Percentiles rank a stretch among this genome's conserved stretches.
These are phyloP conservation scores for Panaeolus papilionaceus DNA, from an alignment of 768 basidiomycete genomes.

Conservation along the genomic window DNA sequence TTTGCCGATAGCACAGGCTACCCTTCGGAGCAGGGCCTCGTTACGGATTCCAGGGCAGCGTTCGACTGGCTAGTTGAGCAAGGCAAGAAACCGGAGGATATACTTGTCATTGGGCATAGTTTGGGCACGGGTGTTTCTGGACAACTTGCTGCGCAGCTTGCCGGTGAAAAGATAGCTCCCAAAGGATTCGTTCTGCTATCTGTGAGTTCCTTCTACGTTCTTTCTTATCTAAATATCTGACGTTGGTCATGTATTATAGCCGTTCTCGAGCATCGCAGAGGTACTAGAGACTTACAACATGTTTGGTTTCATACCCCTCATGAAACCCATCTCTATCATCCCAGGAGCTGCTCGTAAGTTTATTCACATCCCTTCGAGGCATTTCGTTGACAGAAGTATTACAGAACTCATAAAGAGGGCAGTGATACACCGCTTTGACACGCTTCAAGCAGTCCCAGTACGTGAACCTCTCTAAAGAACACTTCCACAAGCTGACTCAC, in stretches of 20 bases:
- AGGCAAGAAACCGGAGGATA: conserved; percentile 60
- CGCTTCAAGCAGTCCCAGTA: conserved; percentile 67
- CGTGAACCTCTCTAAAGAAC: conserved; percentile 26
- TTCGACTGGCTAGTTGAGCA: conserved; percentile 77
- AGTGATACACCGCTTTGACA: conserved; percentile 63
- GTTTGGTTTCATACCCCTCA: conserved; percentile 70
- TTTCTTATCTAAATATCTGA: background rate
- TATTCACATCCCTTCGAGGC: background rate
- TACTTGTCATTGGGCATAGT: conserved; percentile 86
- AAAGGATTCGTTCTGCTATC: conserved; percentile 58
- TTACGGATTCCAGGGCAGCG: conserved; percentile 74
- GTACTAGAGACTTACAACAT: conserved; percentile 75
- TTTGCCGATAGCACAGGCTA: conserved; percentile 86
- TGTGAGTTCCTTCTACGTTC: conserved; percentile 30
- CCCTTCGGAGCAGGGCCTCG: conserved; percentile 79
- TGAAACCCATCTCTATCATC: conserved; percentile 72
- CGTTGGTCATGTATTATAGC: conserved; percentile 33
- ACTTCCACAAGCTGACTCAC: conserved; percentile 25
- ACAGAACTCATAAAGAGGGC: conserved; percentile 57
- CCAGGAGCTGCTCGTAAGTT: conserved; percentile 69
- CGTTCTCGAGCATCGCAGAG: conserved; percentile 66
- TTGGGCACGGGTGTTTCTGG: conserved; percentile 84
- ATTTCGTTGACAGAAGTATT: conserved; percentile 24
- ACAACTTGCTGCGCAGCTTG: conserved; percentile 54
- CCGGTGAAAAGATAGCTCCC: conserved; percentile 45